These are phyloP conservation scores for Phytophthora colocasiae DNA, from an alignment of 352 stramenopile genomes.

Conservation along the genomic window DNA sequence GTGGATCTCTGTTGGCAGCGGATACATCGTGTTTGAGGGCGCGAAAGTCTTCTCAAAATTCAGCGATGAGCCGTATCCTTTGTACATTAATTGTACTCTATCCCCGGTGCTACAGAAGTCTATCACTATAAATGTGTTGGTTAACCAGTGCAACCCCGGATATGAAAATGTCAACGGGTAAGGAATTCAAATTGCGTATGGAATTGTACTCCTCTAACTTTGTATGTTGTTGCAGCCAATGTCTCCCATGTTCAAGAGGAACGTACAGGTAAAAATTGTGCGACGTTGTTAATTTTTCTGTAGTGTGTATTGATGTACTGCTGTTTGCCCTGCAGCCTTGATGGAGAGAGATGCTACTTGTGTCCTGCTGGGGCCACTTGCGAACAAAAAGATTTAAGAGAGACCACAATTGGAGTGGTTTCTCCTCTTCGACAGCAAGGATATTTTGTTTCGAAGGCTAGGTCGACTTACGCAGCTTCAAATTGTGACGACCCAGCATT, in stretches of 20 bases:
- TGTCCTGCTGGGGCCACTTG: conserved; percentile 66
- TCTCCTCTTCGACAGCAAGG: conserved; percentile 49
- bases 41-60: conserved; percentile 47
- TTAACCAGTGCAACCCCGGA: conserved; percentile 62
- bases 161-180: conserved; percentile 73
- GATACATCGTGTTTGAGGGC: conserved; percentile 61
- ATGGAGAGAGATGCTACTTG: conserved; percentile 66
- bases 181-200: background rate
- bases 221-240: conserved; percentile 37
- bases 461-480: conserved; percentile 43
- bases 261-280: conserved; percentile 59
- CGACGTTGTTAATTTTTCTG: background rate
- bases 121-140: conserved; percentile 45
- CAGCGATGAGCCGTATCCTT: conserved; percentile 39
- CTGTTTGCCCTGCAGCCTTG: conserved; percentile 45
- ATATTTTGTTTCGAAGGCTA: conserved; percentile 55
- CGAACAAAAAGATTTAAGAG: conserved; percentile 43
- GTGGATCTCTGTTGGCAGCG: conserved; percentile 31
- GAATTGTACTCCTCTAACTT: conserved; percentile 4
- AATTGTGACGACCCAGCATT: conserved; percentile 46
- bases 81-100: conserved; percentile 57
- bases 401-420: conserved; percentile 44
- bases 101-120: conserved; percentile 16
- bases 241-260: conserved; percentile 63
- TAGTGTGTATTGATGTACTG: background rate